Conservation (phyloP, 257 asterid genomes). For the Schizonepeta tenuifolia region DNA sequence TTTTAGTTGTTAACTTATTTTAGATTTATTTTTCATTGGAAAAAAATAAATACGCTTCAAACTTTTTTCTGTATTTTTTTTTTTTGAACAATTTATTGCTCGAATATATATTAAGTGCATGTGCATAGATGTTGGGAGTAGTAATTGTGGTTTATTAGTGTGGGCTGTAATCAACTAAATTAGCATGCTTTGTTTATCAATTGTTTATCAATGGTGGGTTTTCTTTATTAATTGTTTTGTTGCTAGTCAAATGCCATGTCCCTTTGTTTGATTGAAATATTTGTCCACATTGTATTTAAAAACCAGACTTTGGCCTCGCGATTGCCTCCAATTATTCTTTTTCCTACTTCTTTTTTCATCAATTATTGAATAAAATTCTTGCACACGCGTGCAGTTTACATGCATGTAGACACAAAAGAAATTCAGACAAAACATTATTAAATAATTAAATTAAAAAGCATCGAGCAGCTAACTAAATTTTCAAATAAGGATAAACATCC, state of each 20-base stretch:
- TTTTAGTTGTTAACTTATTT: too few species aligned
- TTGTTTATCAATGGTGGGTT: constrained; percentile 27
- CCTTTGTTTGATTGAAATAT: constrained; percentile 41
- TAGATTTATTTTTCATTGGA: too few species aligned
- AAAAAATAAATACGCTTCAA: too few species aligned
- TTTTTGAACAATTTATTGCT: not conserved
- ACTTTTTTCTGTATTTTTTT: too few species aligned
- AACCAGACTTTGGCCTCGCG: constrained; percentile 36
- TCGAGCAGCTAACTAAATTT: constrained; percentile 33
- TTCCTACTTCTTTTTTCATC: constrained; percentile 25
- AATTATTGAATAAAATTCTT: constrained; percentile 45
- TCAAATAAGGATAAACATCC: constrained; percentile 41
- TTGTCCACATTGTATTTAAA: constrained; percentile 52
- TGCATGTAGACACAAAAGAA: constrained; percentile 38
- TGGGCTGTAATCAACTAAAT: constrained; percentile 36
- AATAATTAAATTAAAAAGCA: not conserved
- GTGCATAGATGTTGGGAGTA: constrained; percentile 38
- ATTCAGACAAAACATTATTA: constrained; percentile 18
- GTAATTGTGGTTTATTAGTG: constrained; percentile 20
- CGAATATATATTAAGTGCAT: constrained; percentile 9
- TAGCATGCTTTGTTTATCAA: constrained; percentile 23
- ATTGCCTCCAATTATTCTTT: constrained; percentile 43
- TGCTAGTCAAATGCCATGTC: constrained; percentile 53
- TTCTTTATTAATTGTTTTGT: constrained; percentile 33
- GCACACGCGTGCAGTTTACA: constrained; percentile 52